Conservation (phyloP, 257 asterid genomes). For the Nicotiana obtusifolia region DNA sequence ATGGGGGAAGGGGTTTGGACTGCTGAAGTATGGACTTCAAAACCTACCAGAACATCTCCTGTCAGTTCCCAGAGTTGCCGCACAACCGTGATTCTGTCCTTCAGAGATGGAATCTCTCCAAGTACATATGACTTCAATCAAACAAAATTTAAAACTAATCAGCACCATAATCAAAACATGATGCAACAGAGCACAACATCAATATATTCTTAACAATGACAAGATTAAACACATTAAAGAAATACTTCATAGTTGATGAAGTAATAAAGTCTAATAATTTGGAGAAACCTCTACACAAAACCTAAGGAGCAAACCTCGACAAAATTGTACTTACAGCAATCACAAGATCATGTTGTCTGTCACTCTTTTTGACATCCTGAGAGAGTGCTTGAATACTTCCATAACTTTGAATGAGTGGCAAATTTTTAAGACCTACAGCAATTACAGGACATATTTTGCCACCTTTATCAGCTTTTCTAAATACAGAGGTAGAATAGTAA, state of each 20-base stretch:
- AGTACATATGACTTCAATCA: slow-evolving; percentile 80
- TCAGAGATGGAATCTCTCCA: slow-evolving; percentile 87
- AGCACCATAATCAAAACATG: slow-evolving; percentile 2
- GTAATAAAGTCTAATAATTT: not conserved
- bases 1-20: too few species aligned
- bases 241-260: not conserved
- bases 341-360: slow-evolving; percentile 72
- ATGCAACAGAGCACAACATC: not conserved
- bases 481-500: not conserved
- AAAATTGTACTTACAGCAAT: slow-evolving; percentile 66
- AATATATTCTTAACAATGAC: not conserved
- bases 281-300: not conserved
- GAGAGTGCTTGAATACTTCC: slow-evolving; percentile 58
- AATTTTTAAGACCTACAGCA: slow-evolving; percentile 46
- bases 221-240: not conserved
- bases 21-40: not conserved
- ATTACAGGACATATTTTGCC: not conserved
- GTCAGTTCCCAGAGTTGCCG: slow-evolving; percentile 97
- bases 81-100: slow-evolving; percentile 83
- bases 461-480: not conserved
- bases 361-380: slow-evolving; percentile 55
- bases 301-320: not conserved
- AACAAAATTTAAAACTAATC: slow-evolving; percentile 19
- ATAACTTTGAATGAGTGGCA: slow-evolving; percentile 75
- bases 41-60: slow-evolving; percentile 70